Conservation (phyloP, 2,329 filamentous ascomycete species). For the Cladosporium sphaerospermum region DNA sequence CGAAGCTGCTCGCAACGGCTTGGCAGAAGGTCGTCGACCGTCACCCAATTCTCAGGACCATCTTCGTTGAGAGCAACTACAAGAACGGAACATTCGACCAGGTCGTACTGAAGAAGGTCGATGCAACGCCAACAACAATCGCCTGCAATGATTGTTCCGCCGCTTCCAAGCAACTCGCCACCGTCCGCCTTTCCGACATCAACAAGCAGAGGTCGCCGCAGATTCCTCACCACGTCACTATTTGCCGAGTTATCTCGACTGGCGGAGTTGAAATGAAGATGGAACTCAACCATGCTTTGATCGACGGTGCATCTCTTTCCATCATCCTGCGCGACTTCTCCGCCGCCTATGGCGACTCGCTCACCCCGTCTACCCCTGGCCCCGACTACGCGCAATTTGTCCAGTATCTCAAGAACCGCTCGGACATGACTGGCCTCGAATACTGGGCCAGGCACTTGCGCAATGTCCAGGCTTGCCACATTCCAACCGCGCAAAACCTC, state of each 20-base stretch:
- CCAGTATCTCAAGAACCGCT: constrained; percentile 1
- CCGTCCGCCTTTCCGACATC: constrained; percentile 36
- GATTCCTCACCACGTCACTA: constrained; percentile 8
- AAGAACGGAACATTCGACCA: constrained; percentile 9
- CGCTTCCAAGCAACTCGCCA: not conserved
- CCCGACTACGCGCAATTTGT: constrained; percentile 7
- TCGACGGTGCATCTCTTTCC: constrained; percentile 5
- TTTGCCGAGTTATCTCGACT: constrained; percentile 9
- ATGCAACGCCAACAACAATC: constrained; percentile 3
- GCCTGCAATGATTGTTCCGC: not conserved
- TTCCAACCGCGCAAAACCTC: constrained; percentile 1
- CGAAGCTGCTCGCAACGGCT: constrained; percentile 30
- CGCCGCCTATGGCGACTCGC: constrained; percentile 6
- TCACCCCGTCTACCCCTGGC: not conserved
- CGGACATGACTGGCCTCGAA: constrained; percentile 7
- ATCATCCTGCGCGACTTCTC: constrained; percentile 8
- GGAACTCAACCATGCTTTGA: constrained; percentile 9
- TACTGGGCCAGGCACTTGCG: constrained; percentile 7
- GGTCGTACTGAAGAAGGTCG: constrained; percentile 3
- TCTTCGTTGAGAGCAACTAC: constrained; percentile 24
- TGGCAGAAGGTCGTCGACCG: constrained; percentile 31
- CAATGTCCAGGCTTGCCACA: constrained; percentile 1
- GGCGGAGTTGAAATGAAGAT: constrained; percentile 7
- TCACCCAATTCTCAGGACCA: constrained; percentile 35
- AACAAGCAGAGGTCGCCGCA: constrained; percentile 31